A percentile compares a stretch with the other conserved stretches of the same genome.
Conservation (phyloP, 495 filamentous ascomycete species). For the Cercophora sp. region DNA sequence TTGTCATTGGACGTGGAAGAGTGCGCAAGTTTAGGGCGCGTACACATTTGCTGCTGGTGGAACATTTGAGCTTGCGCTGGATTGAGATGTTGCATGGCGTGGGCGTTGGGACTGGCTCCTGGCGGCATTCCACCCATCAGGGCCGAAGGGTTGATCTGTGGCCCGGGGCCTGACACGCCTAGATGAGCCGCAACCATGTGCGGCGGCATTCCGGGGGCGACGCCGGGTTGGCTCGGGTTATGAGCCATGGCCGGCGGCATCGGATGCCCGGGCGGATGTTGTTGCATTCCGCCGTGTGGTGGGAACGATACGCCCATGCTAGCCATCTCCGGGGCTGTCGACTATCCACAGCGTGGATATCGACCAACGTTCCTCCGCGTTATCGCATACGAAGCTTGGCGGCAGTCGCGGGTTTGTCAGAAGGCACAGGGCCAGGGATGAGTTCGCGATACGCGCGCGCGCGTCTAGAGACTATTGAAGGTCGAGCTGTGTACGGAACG, state of each 20-base stretch:
- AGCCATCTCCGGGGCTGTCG: constrained; percentile 46
- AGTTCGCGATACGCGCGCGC: constrained; percentile 5
- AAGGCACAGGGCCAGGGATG: constrained; percentile 1
- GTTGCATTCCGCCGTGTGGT: constrained; percentile 64
- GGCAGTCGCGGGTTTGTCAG: constrained; percentile 2
- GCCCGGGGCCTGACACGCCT: constrained; percentile 76
- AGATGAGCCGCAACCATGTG: constrained; percentile 69
- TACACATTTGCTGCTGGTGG: constrained; percentile 50
- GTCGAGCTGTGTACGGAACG: no score
- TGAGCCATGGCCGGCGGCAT: constrained; percentile 50
- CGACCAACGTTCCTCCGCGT: constrained; percentile 32
- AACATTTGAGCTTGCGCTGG: constrained; percentile 63
- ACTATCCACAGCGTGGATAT: constrained; percentile 51
- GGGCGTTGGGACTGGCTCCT: constrained; percentile 65
- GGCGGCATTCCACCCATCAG: constrained; percentile 79
- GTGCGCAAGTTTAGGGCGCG: background rate
- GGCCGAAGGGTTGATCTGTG: constrained; percentile 73
- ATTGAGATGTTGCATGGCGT: constrained; percentile 75
- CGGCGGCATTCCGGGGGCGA: constrained; percentile 66
- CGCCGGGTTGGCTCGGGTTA: constrained; percentile 65
- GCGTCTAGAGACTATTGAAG: background rate
- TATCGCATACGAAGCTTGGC: constrained; percentile 43
- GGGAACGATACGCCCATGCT: constrained; percentile 67
- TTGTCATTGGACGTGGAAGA: background rate
- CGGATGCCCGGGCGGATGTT: constrained; percentile 73